Conservation (phyloP, 345 rosid genomes). For the Hirschfeldia incana region DNA sequence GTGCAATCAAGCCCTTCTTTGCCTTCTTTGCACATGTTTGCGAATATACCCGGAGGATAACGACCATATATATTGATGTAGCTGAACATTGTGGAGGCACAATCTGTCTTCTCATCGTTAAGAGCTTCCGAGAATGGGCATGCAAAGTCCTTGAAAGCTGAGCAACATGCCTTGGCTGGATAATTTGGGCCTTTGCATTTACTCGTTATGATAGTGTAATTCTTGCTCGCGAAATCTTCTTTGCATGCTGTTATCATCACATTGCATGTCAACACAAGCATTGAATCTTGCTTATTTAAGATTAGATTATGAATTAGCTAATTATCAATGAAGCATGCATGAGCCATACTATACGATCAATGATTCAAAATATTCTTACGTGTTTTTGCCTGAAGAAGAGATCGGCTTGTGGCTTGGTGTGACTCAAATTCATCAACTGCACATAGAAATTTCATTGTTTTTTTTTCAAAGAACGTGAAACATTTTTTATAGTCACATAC, state of each 20-base stretch:
- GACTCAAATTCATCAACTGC: constrained; percentile 55
- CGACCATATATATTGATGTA: constrained; percentile 77
- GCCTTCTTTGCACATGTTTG: constrained; percentile 61
- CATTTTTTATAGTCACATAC: background rate
- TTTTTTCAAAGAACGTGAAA: background rate
- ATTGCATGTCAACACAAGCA: background rate
- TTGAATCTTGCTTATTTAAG: background rate
- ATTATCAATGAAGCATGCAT: constrained; percentile 7
- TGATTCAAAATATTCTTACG: constrained; percentile 31
- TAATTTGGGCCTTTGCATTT: constrained; percentile 79
- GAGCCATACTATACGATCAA: constrained; percentile 1
- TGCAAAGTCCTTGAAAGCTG: constrained; percentile 57
- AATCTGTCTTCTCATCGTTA: constrained; percentile 56
- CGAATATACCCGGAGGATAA: constrained; percentile 81
- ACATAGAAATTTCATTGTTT: background rate
- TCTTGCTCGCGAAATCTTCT: constrained; percentile 55
- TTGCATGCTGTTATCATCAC: constrained; percentile 49
- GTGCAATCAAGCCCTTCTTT: constrained; percentile 63
- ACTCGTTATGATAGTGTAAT: constrained; percentile 66
- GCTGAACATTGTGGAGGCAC: constrained; percentile 80
- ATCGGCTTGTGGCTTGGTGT: constrained; percentile 48
- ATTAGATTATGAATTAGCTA: background rate
- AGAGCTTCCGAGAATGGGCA: constrained; percentile 55
- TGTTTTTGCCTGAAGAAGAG: constrained; percentile 67
- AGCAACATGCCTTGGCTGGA: constrained; percentile 52